Evolutionary conservation across 2,329 filamentous ascomycete genomes (phyloP).

Genomic region (Dissoconium aciculare): DNA sequence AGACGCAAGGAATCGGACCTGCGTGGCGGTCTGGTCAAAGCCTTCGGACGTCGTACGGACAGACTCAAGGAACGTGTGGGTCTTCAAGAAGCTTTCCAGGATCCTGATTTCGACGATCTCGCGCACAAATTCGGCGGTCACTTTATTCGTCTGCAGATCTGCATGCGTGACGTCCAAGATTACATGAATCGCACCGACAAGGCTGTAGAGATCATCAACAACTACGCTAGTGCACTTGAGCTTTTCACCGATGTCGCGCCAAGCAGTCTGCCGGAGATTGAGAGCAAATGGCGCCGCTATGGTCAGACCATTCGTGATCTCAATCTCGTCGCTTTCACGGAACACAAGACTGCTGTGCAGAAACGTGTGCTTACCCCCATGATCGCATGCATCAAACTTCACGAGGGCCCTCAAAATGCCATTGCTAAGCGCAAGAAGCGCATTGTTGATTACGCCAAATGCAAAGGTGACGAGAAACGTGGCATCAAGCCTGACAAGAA

Average conservation of each 20-base stretch:
- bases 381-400: constrained; percentile 60
- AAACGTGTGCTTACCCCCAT: constrained; percentile 78
- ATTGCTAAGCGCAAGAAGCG: constrained; percentile 93
- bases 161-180: constrained; percentile 83
- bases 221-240: constrained; percentile 69
- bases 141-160: constrained; percentile 80
- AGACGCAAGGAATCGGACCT: constrained; percentile 79
- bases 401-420: constrained; percentile 69
- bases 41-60: constrained; percentile 77
- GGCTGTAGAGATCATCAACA: constrained; percentile 69
- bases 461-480: constrained; percentile 57
- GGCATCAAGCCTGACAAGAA: constrained; percentile 82
- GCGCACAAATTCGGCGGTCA: constrained; percentile 84
- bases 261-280: constrained; percentile 65
- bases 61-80: constrained; percentile 62
- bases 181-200: constrained; percentile 69
- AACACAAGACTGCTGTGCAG: constrained; percentile 59
- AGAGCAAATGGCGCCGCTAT: constrained; percentile 89
- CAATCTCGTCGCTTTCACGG: constrained; percentile 64
- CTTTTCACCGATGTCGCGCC: constrained; percentile 56
- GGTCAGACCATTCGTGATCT: constrained; percentile 78
- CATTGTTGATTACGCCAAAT: constrained; percentile 76
- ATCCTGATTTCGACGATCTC: constrained; percentile 64
- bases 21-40: constrained; percentile 68
- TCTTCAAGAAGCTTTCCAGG: constrained; percentile 53